Conservation (phyloP, 306 rosid genomes). For the cucumber (Cucumis sativus) region DNA sequence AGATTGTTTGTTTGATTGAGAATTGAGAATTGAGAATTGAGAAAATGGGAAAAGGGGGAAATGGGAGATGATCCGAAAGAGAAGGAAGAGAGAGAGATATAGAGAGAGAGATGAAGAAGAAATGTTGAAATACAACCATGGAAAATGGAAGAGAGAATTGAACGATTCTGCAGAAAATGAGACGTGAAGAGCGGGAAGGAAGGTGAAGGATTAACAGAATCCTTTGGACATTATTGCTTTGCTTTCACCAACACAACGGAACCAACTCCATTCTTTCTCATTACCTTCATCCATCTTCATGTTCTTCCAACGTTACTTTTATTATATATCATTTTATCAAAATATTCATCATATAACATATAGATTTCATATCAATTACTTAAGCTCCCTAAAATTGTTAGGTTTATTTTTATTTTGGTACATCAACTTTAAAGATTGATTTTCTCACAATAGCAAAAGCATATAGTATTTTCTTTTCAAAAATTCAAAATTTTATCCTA, state of each 20-base stretch:
- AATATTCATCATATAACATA: too few relatives aligned
- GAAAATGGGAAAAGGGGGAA: background rate
- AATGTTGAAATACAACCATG: background rate
- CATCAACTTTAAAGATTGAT: too few relatives aligned
- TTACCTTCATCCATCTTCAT: background rate
- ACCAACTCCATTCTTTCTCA: background rate
- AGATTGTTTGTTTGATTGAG: background rate
- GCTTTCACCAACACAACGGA: background rate
- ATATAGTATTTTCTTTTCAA: too few relatives aligned
- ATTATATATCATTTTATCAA: too few relatives aligned
- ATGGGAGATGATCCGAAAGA: conserved; percentile 3
- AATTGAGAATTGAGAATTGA: background rate
- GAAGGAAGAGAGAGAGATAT: background rate
- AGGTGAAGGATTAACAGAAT: background rate
- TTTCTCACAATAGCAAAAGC: too few relatives aligned
- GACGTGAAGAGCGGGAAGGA: conserved; percentile 2
- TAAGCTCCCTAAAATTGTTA: too few relatives aligned
- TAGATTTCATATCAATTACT: too few relatives aligned
- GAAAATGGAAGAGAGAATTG: background rate
- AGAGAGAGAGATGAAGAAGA: background rate
- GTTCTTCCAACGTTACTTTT: too few relatives aligned
- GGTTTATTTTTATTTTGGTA: too few relatives aligned
- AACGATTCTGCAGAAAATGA: background rate
- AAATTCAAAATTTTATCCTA: too few relatives aligned
- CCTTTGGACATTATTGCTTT: background rate